phyloP scores from a whole-genome alignment of 1,139 yeast species.

The Magnusiomyces magnusii region DNA sequence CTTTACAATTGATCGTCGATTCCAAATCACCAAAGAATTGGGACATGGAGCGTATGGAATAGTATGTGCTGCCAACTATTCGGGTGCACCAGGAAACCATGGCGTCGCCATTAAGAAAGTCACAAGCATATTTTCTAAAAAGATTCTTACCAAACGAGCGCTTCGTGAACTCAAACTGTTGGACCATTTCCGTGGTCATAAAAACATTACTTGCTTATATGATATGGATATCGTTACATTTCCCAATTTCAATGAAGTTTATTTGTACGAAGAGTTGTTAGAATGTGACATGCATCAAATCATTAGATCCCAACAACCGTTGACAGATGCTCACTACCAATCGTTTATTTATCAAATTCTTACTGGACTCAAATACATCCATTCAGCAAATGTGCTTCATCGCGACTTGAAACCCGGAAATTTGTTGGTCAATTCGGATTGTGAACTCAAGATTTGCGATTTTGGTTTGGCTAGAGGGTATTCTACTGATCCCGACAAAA shows the following conservation, averaged over 20 bases:
- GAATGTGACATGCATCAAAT: conserved; percentile 98
- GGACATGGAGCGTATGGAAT: conserved; percentile 98
- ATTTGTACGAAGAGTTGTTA: conserved; percentile 90
- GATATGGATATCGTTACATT: conserved; percentile 89
- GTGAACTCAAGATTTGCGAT: conserved; percentile 93
- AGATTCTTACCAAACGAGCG: conserved; percentile 82
- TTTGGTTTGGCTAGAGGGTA: conserved; percentile 97
- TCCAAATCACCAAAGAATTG: conserved; percentile 31
- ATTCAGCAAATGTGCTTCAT: conserved; percentile 91
- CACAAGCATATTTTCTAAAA: conserved; percentile 83
- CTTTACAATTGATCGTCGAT: conserved; percentile 12
- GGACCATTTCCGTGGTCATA: conserved; percentile 78
- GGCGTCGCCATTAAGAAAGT: conserved; percentile 87
- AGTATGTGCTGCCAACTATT: conserved; percentile 86
- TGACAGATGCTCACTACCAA: conserved; percentile 93
- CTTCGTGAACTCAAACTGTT: conserved; percentile 79
- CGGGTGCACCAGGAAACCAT: conserved; percentile 50
- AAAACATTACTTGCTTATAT: conserved; percentile 71
- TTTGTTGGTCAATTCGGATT: conserved; percentile 86
- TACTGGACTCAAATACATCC: conserved; percentile 90
- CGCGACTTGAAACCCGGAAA: conserved; percentile 95
- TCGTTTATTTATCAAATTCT: conserved; percentile 85
- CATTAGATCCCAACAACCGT: conserved; percentile 85
- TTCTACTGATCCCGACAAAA: conserved; percentile 72
- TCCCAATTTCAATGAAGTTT: conserved; percentile 80